Base-by-base conservation (phyloP, 2,329 filamentous ascomycete genomes). In the Fusarium sp. region DNA sequence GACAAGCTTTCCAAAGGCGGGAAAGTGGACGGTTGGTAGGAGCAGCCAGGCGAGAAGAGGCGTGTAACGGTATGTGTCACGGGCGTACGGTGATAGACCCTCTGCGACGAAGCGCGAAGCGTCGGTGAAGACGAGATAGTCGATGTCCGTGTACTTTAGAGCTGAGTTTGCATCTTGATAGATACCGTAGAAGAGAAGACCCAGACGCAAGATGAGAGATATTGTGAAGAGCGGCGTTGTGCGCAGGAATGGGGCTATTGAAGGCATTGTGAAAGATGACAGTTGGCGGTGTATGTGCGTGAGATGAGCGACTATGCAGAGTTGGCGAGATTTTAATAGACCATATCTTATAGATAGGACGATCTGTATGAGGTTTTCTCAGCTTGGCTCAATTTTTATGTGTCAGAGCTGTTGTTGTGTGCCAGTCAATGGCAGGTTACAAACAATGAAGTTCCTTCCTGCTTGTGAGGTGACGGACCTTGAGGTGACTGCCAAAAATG, bases 91-190 rank as follows among this genome's bases (percentile, higher is more conserved):
- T 0, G 92, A 93, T 48, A 83, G 82, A 6, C 88, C 88, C n/a
- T 81, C 83, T 6, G 90, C 82, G 45, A 93, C 81, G 80, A 92
- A 95, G 70, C 92, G 92, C 4, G 96, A 89, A 27, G 96, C 96
- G 80, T 98, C 95, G 51, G 96, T 98, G 84, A 99, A 99, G 79
- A 99, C 96, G 71, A 94, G 90, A 82, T 99, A 99, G 85, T 99
- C 96, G 75, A 99, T 98, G 82, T 99, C 96, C 54, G 96, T 99
- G 84, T 98, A 99, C 82, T 98, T 98, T 77, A 99, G 83, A 16
- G 95, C 91, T 10, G 94, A 97, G 82, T 94, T 87, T 65, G 93
- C 91, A 82, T 99, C 96, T 83, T 99, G 96, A 85, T 93, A 94
- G 65, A 94, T 88, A 62, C 96, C 95, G 80, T 98, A 98, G 75